Percentiles rank a stretch among this genome's conserved stretches.
Conservation (phyloP, 2,329 filamentous ascomycete genomes). For the Botryotinia globosa region DNA sequence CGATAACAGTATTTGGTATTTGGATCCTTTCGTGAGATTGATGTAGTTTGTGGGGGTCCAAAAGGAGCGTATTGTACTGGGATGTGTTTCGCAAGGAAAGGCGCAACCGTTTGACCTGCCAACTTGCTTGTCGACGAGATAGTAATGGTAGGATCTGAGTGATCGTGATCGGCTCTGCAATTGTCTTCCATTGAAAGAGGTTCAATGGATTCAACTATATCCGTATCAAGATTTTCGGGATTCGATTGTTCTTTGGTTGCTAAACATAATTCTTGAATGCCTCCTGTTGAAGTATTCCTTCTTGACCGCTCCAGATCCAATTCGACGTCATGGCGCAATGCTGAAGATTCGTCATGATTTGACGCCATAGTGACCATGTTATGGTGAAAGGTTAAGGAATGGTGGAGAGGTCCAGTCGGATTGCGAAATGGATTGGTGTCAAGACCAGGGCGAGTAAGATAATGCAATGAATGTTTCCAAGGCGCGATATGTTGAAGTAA, state of each 20-base stretch:
- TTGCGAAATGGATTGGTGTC: not conserved
- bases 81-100: constrained; percentile 88
- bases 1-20: constrained; percentile 96
- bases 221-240: constrained; percentile 19
- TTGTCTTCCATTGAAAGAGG: constrained; percentile 32
- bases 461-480: not conserved
- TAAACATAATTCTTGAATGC: constrained; percentile 19
- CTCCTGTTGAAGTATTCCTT: constrained; percentile 21
- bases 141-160: constrained; percentile 29
- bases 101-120: constrained; percentile 43
- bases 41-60: constrained; percentile 47
- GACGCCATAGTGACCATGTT: constrained; percentile 29
- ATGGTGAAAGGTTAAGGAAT: constrained; percentile 16
- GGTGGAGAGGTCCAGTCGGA: not conserved
- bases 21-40: constrained; percentile 48
- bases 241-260: constrained; percentile 20
- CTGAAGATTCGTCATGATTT: constrained; percentile 27
- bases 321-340: constrained; percentile 34
- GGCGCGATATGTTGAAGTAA: not conserved
- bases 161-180: constrained; percentile 30
- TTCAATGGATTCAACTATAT: constrained; percentile 24
- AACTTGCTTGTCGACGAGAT: constrained; percentile 34
- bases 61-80: constrained; percentile 83
- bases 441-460: not conserved
- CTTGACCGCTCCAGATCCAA: constrained; percentile 25